These are phyloP conservation scores for Blastocystis sp. DNA, from an alignment of 352 stramenopile genomes.

Conservation along the genomic window DNA sequence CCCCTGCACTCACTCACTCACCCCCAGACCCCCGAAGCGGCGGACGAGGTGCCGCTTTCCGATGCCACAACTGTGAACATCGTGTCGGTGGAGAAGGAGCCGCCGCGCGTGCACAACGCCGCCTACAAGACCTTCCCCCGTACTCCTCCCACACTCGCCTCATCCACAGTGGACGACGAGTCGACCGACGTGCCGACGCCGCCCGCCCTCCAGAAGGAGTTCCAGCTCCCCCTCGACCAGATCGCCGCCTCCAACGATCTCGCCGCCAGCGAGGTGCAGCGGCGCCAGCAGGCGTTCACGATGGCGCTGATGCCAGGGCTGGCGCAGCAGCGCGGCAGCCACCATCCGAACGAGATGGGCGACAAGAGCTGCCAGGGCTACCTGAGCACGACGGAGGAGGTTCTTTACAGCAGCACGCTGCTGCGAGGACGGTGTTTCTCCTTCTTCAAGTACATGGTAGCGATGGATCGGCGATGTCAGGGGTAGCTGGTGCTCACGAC, in stretches of 20 bases:
- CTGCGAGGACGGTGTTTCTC: constrained; percentile 48
- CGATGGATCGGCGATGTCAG: background rate
- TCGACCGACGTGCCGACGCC: background rate
- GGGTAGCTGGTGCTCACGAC: constrained; percentile 60
- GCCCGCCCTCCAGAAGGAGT: background rate
- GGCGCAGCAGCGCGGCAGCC: background rate
- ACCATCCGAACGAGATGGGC: background rate
- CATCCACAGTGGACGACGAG: background rate
- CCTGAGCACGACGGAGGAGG: constrained; percentile 52
- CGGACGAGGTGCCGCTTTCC: background rate
- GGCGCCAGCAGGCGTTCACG: constrained; percentile 50
- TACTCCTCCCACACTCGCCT: background rate
- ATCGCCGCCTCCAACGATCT: background rate
- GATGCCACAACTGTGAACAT: background rate
- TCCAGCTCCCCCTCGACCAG: background rate
- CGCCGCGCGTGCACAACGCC: no score
- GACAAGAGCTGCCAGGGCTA: background rate
- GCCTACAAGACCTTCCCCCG: no score
- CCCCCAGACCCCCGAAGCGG: background rate
- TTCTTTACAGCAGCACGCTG: constrained; percentile 48
- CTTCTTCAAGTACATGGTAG: background rate
- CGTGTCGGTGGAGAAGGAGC: background rate
- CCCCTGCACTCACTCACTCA: background rate
- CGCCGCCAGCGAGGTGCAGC: background rate
- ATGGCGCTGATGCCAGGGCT: background rate